Evolutionary conservation across 73 alveolate species (phyloP).

Genomic region (Stentor coeruleus): DNA sequence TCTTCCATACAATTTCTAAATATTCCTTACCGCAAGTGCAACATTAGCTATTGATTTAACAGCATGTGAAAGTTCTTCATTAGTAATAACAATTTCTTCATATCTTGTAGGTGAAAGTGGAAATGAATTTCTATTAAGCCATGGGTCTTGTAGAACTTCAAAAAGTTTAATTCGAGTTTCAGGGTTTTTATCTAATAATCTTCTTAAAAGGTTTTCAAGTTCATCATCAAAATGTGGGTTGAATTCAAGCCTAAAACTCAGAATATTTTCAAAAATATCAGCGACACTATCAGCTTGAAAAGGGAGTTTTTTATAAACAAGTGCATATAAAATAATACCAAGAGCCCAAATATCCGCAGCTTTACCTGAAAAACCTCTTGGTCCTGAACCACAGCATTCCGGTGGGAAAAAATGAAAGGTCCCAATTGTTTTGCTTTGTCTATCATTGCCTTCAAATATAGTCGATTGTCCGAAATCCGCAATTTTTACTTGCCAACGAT

Average conservation of each 20-base stretch:
- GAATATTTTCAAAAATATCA: slow-evolving; percentile 66
- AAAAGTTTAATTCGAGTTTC: slow-evolving; percentile 65
- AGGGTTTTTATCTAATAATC: slow-evolving; percentile 86
- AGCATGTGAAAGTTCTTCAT: slow-evolving; percentile 41
- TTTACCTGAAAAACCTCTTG: slow-evolving; percentile 80
- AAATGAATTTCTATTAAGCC: slow-evolving; percentile 67
- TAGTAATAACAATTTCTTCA: slow-evolving; percentile 27
- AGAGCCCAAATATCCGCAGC: slow-evolving; percentile 97
- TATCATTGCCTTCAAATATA: slow-evolving; percentile 59
- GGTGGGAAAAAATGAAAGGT: slow-evolving; percentile 96
- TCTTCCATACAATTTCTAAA: slow-evolving; percentile 25
- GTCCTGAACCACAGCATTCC: slow-evolving; percentile 78
- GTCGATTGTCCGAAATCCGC: slow-evolving; percentile 91
- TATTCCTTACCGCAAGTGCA: slow-evolving; percentile 42
- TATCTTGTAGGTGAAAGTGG: slow-evolving; percentile 28
- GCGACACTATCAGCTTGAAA: slow-evolving; percentile 64
- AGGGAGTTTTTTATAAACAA: slow-evolving; percentile 78
- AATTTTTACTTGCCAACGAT: slow-evolving; percentile 71
- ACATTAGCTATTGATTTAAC: slow-evolving; percentile 36
- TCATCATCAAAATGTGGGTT: slow-evolving; percentile 60
- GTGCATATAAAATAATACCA: slow-evolving; percentile 84
- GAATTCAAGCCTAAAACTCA: slow-evolving; percentile 38
- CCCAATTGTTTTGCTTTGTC: slow-evolving; percentile 78
- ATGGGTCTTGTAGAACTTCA: slow-evolving; percentile 68
- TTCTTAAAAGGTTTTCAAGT: slow-evolving; percentile 48